Conservation (phyloP, 495 filamentous ascomycete species). For the Podospora fimiseda region DNA sequence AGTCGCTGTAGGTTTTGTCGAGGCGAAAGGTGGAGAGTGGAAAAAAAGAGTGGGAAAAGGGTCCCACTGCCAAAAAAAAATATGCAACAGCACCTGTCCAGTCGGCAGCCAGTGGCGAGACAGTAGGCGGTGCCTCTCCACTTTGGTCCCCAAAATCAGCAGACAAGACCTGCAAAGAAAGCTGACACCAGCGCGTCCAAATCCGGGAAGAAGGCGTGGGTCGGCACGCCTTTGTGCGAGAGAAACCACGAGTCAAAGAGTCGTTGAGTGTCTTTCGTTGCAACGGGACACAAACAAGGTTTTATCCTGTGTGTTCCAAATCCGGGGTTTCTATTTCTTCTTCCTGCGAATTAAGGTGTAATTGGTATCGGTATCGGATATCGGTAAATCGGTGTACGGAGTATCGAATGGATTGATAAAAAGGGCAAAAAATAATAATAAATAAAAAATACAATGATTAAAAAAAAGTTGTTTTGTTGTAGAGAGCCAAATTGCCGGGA, state of each 20-base stretch:
- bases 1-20: background rate
- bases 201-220: slow-evolving; percentile 3
- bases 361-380: background rate
- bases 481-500: slow-evolving; percentile 18
- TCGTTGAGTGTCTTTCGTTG: background rate
- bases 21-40: too few species aligned
- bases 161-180: background rate
- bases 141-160: background rate
- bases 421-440: slow-evolving; percentile 9
- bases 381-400: too few species aligned
- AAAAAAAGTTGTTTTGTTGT: slow-evolving; percentile 22
- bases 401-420: background rate
- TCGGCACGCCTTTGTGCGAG: background rate
- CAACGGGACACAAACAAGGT: slow-evolving; percentile 1
- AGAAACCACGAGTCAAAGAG: slow-evolving; percentile 6
- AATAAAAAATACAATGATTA: slow-evolving; percentile 37
- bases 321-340: background rate
- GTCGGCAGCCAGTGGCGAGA: background rate
- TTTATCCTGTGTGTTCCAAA: slow-evolving; percentile 5
- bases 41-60: too few species aligned
- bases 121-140: background rate
- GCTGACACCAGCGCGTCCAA: slow-evolving; percentile 2
- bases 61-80: background rate
- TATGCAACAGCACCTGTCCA: background rate
- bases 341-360: slow-evolving; percentile 10